These are phyloP conservation scores for Asterella californica DNA, from an alignment of 225 moss, liverwort and hornwort genomes.

Conservation along the genomic window DNA sequence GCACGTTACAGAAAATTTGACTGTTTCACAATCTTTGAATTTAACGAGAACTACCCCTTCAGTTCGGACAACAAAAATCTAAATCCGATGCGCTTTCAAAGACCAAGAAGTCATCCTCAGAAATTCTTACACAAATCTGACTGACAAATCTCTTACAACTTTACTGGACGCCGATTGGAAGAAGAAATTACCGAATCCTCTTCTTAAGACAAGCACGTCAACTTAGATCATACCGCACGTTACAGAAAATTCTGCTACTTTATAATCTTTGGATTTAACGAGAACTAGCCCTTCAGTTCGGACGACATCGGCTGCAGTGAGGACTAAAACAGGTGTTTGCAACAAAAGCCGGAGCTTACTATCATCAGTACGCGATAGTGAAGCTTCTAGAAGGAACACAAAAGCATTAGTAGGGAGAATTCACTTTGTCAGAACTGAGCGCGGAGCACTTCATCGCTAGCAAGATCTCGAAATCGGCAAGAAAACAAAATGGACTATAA, in stretches of 20 bases:
- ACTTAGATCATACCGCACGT: slow-evolving; percentile 20
- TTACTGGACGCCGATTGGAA: slow-evolving; percentile 21
- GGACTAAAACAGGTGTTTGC: slow-evolving; percentile 14
- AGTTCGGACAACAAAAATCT: slow-evolving; percentile 8
- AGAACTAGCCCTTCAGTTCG: slow-evolving; percentile 18
- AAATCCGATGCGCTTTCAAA: no score
- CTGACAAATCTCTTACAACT: slow-evolving; percentile 11
- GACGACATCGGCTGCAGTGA: neutral
- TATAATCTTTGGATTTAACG: neutral
- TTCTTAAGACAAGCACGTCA: slow-evolving; percentile 23
- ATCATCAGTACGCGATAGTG: slow-evolving; percentile 4
- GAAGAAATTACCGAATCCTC: slow-evolving; percentile 26
- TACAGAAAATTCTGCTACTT: slow-evolving; percentile 3
- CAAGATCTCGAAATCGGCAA: no score
- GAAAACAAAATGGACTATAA: no score
- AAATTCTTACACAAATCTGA: no score
- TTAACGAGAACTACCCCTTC: slow-evolving; percentile 11
- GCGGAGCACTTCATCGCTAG: no score
- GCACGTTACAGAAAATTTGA: slow-evolving; percentile 2
- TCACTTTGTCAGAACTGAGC: no score
- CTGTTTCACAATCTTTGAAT: slow-evolving; percentile 1
- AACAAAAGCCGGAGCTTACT: slow-evolving; percentile 23
- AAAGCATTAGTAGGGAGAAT: slow-evolving; percentile 25
- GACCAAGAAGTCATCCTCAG: no score
- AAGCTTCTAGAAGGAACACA: slow-evolving; percentile 16